Percentiles rank a stretch among this genome's conserved stretches.
Conservation (phyloP, 2,329 filamentous ascomycete genomes). For the Alternaria postmessia region DNA sequence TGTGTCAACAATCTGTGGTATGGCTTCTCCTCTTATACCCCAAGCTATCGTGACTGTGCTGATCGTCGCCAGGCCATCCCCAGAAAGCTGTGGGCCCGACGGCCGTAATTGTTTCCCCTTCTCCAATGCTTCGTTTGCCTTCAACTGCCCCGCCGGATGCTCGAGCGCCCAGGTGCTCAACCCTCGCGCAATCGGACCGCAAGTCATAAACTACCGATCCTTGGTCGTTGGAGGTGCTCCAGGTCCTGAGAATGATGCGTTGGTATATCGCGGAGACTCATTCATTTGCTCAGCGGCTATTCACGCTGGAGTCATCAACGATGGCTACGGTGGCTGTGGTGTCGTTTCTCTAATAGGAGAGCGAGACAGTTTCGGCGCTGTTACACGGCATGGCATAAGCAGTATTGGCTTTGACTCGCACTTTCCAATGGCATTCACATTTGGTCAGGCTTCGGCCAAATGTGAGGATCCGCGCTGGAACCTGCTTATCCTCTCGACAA, state of each 20-base stretch:
- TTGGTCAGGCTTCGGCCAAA: slow-evolving; percentile 29
- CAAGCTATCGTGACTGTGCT: background rate
- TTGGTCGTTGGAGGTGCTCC: slow-evolving; percentile 71
- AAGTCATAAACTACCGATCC: slow-evolving; percentile 69
- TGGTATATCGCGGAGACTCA: slow-evolving; percentile 48
- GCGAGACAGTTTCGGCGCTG: slow-evolving; percentile 31
- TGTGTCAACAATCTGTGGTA: slow-evolving; percentile 76
- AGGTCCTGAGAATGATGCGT: slow-evolving; percentile 11
- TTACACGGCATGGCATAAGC: slow-evolving; percentile 40
- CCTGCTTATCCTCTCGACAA: slow-evolving; percentile 42
- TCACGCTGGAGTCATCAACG: slow-evolving; percentile 42
- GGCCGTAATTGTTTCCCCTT: slow-evolving; percentile 66
- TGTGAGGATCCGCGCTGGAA: slow-evolving; percentile 48
- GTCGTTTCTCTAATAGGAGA: slow-evolving; percentile 39
- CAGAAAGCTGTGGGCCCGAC: slow-evolving; percentile 59
- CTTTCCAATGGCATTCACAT: slow-evolving; percentile 47
- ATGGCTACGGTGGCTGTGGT: slow-evolving; percentile 46
- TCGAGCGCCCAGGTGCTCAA: slow-evolving; percentile 57
- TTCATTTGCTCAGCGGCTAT: slow-evolving; percentile 50
- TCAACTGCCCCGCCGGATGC: slow-evolving; percentile 66
- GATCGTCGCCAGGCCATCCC: slow-evolving; percentile 30
- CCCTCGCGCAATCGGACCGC: slow-evolving; percentile 62
- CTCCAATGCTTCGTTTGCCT: slow-evolving; percentile 59
- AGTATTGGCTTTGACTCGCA: slow-evolving; percentile 44
- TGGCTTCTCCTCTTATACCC: slow-evolving; percentile 1